These are phyloP conservation scores for Camelina hispida DNA, from an alignment of 345 rosid genomes.

Conservation along the genomic window DNA sequence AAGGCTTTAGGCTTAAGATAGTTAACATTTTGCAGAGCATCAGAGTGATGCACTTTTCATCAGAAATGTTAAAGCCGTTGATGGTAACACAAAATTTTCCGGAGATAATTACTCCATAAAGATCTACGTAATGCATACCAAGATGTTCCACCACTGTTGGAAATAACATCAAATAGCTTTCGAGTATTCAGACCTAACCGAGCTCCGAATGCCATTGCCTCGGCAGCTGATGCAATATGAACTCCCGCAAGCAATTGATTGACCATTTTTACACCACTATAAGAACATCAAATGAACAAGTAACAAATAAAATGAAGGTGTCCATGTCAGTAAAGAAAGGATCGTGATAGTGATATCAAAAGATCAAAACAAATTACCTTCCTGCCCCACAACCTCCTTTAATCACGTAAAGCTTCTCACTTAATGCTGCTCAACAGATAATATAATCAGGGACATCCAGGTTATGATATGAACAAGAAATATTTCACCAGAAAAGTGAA, in stretches of 20 bases:
- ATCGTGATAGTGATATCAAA: slow-evolving; percentile 35
- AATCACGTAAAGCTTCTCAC: slow-evolving; percentile 94
- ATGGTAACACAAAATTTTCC: slow-evolving; percentile 17
- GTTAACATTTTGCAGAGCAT: slow-evolving; percentile 9
- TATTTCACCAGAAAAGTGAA: slow-evolving; percentile 27
- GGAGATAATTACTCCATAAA: slow-evolving; percentile 13
- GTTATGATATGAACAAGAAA: slow-evolving; percentile 31
- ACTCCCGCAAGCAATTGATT: slow-evolving; percentile 99
- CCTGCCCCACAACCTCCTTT: slow-evolving; percentile 96
- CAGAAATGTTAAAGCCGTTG: slow-evolving; percentile 22
- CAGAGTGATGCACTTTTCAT: slow-evolving; percentile 29
- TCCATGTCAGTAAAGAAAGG: slow-evolving; percentile 30
- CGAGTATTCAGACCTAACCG: slow-evolving; percentile 86
- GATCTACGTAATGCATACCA: slow-evolving; percentile 59
- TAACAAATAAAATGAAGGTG: slow-evolving; percentile 23
- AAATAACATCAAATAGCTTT: slow-evolving; percentile 65
- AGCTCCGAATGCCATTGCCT: slow-evolving; percentile 97
- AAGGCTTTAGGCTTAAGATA: slow-evolving; percentile 6
- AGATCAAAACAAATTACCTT: slow-evolving; percentile 59
- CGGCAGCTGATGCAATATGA: slow-evolving; percentile 96
- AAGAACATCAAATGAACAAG: slow-evolving; percentile 33
- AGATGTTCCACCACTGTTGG: slow-evolving; percentile 74
- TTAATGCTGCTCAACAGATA: slow-evolving; percentile 63
- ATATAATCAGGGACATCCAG: slow-evolving; percentile 35
- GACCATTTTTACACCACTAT: slow-evolving; percentile 88